These are phyloP conservation scores for Nannizziopsis barbatae DNA, from an alignment of 2,329 filamentous ascomycete species.

Conservation along the genomic window DNA sequence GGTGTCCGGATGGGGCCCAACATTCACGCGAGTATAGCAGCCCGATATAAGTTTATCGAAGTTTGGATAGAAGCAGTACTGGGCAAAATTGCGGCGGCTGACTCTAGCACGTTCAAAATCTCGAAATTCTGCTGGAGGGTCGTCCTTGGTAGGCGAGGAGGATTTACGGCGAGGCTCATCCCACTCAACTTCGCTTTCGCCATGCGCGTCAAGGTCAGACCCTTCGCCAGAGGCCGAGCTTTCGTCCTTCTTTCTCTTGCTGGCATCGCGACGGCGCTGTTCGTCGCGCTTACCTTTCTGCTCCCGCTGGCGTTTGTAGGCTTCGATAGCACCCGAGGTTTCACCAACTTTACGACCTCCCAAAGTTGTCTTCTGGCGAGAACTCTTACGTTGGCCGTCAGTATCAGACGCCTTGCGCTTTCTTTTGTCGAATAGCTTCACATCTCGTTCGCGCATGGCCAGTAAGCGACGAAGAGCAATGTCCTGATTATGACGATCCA, in stretches of 20 bases:
- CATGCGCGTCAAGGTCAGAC: conserved; percentile 52
- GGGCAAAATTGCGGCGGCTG: conserved; percentile 72
- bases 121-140: conserved; percentile 59
- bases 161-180: conserved; percentile 46
- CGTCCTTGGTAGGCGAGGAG: conserved; percentile 48
- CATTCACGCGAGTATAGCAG: conserved; percentile 73
- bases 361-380: conserved; percentile 57
- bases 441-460: conserved; percentile 52
- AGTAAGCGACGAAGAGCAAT: conserved; percentile 68
- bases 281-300: conserved; percentile 44
- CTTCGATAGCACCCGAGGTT: conserved; percentile 62
- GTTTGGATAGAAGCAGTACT: conserved; percentile 85
- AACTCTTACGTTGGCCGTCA: conserved; percentile 61
- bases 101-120: conserved; percentile 78
- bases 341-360: conserved; percentile 57
- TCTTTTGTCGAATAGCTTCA: conserved; percentile 40
- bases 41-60: conserved; percentile 73
- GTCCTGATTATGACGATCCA: conserved; percentile 72
- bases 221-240: conserved; percentile 53
- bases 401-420: conserved; percentile 68
- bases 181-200: conserved; percentile 72
- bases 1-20: conserved; percentile 63
- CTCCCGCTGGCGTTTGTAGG: conserved; percentile 51
- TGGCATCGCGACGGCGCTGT: conserved; percentile 34
- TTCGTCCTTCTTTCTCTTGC: conserved; percentile 43